Base-by-base conservation (phyloP, 768 basidiomycete genomes). In the Termitomyces sp. region DNA sequence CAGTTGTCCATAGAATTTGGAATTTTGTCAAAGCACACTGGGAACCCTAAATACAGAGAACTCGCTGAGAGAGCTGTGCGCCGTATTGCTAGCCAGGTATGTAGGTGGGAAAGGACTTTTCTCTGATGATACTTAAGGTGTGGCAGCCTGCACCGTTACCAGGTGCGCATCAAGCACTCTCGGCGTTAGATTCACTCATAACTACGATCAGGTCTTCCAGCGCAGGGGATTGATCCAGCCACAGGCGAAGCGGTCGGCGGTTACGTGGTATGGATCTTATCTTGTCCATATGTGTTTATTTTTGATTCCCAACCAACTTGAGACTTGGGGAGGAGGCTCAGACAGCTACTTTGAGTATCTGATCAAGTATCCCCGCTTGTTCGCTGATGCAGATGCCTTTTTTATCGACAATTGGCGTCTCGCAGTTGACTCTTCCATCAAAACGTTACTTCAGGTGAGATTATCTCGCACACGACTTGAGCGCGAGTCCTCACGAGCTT, bases 291-390 rank as follows among this genome's bases (percentile, higher is more conserved):
- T 56, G 60, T 10, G 14, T 26, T 54, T 49, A 31, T 37, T 26
- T 45, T 5, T 40, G 26, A 30, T 1, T 35, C 14, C 11, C 30
- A 31, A n/a, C 45, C 23, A 19, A 37, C 28, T 33, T 15, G 48
- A 78, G 77, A 73, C 76, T 5, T 80, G 87, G 87, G 80, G 84
- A 33, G 89, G 83, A 53, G 86, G 85, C 35, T 83, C 82, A 0
- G 89, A 90, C 68, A 87, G 86, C 56, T 91, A 83, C 70, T 85
- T 86, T 57, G 89, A 91, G 66, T 89, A 90, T 63, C 73, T 89
- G 56, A 82, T 89, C 75, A 91, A 91, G 66, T 80, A 75, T 56
- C 73, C 89, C 3, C 86, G 86, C 31, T 73, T 90, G n/a, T 87
- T 87, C 70, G 85, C 83, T n/a, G 63, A 81, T 9, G 19, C 51